Base-by-base conservation (phyloP, 345 rosid species). In the Citrus maxima region DNA sequence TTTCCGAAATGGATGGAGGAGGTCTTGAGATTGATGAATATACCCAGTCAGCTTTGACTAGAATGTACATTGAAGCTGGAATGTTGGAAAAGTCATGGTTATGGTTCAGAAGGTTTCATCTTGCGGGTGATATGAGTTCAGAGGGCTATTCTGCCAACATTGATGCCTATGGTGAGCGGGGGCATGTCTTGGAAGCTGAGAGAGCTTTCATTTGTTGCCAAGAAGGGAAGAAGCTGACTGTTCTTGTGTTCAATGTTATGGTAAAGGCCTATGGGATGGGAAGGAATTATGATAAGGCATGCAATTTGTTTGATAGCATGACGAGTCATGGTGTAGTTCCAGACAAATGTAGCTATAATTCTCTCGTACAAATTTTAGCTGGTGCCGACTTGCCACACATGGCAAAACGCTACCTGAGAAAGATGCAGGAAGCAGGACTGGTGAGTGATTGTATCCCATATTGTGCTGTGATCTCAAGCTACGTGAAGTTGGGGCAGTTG, bases 141-240 rank as follows among this genome's bases (percentile, higher is more conserved):
- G 93, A 89, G 76, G 88, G 97, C 69, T 96, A 90, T 79, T 90
- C 98, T 56, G 98, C 98, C 54, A 90, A 88, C 80, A 90, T 96
- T 10, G 94, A 91, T 82, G 97, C 95, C 1, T 94, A 87, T 81
- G 95, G 97, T 61, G 94, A 92, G 85, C 85, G 91, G 67, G 91
- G 97, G 24, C 85, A 87, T 82, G 73, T 82, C 76, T 51, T 74
- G 28, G 94, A 90, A 79, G 97, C 94, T 3, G 94, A 93, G 74
- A 88, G 79, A 64, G 90, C 86, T 74, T 93, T 91, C 62, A 46
- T 74, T 27, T 91, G 92, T 79, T 89, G 94, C 81, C 87, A 81
- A 82, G 91, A 89, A 83, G 78, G 56, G 69, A 88, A 83, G 70
- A 87, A 80, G 78, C 87, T 89, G 46, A 89, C 88, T 40, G 93